phyloP scores from a whole-genome alignment of 2,329 filamentous ascomycete genomes.

The Phyllosticta ampelicida region DNA sequence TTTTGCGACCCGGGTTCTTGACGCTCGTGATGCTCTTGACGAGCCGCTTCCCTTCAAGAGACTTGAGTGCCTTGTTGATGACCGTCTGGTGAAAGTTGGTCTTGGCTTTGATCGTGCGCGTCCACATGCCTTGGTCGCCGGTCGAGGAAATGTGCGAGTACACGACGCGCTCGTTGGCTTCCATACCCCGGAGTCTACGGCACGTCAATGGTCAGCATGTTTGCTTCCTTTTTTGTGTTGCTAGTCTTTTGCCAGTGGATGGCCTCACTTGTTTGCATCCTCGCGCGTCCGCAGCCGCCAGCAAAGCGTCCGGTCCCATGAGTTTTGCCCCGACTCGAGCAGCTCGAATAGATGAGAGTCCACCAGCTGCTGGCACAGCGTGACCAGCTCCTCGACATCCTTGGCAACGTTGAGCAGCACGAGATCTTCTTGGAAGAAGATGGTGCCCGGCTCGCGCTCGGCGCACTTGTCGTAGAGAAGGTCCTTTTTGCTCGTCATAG shows the following conservation, averaged over 20 bases:
- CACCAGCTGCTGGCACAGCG: constrained; percentile 24
- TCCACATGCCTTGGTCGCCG: constrained; percentile 81
- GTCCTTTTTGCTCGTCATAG: constrained; percentile 16
- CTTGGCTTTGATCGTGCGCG: constrained; percentile 67
- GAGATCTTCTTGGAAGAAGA: constrained; percentile 31
- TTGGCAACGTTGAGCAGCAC: constrained; percentile 25
- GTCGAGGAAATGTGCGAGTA: constrained; percentile 84
- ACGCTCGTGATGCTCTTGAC: constrained; percentile 87
- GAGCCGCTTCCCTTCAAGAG: constrained; percentile 68
- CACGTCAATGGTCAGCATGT: not conserved
- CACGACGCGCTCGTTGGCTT: constrained; percentile 66
- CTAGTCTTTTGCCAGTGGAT: too few relatives aligned
- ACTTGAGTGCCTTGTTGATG: constrained; percentile 72
- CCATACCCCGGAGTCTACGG: constrained; percentile 34
- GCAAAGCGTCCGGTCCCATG: constrained; percentile 25
- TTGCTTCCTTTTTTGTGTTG: not conserved
- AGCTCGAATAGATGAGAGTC: constrained; percentile 28
- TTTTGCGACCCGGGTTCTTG: constrained; percentile 82
- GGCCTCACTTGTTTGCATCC: constrained; percentile 26
- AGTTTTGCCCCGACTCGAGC: constrained; percentile 16
- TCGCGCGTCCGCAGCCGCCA: constrained; percentile 26
- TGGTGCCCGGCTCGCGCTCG: constrained; percentile 22
- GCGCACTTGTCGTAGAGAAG: constrained; percentile 30
- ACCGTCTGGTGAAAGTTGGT: constrained; percentile 76
- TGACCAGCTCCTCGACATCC: constrained; percentile 22